Base-by-base conservation (phyloP, 306 rosid species). In the Vigna nakashimae region DNA sequence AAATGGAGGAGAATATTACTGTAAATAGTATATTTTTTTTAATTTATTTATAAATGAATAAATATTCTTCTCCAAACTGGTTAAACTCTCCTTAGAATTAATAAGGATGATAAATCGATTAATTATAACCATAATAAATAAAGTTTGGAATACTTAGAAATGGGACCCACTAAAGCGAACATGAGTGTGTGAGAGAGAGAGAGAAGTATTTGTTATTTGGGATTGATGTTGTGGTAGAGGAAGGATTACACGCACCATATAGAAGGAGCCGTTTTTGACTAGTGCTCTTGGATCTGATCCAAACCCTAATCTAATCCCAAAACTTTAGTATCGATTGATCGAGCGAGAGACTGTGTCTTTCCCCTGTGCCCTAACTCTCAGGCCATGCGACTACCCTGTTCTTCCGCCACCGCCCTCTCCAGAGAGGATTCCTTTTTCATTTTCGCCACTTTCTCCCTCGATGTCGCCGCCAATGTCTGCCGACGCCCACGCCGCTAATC, bases 361-460 rank as follows among this genome's bases (percentile, higher is more conserved):
- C 34, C 4, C 28, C 38, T 64, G 12, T 17, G 7, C 43, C 36
- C 65, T 28, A 13, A 58, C 18, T 34, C 81, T 74, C 84, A 76
- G 91, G 95, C 95, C 97, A 92, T 92, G 97, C 97, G 85, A 86
- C 88, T 73, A 83, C 88, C 78, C 87, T 90, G 90, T 77, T 88
- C 74, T 45, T 79, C 86, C 77, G 55, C 73, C 82, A 90, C 65
- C 78, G 77, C 76, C 95, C 90, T 90, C 94, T 83, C 80, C 73
- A 82, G 77, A 85, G 97, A 92, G 95, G 97, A 69, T 78, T 88
- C 65, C 58, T 71, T 71, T 72, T 74, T 63, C 73, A 11, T 13
- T 42, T 70, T 63, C 79, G 40, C 63, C 79, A 2, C n/a, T 57
- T 15, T 77, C 59, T 80, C 68, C 15, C 11, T 34, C 26, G 28